Evolutionary conservation across 305 asterid species (phyloP).

Genomic region (Solanum hybrid): DNA sequence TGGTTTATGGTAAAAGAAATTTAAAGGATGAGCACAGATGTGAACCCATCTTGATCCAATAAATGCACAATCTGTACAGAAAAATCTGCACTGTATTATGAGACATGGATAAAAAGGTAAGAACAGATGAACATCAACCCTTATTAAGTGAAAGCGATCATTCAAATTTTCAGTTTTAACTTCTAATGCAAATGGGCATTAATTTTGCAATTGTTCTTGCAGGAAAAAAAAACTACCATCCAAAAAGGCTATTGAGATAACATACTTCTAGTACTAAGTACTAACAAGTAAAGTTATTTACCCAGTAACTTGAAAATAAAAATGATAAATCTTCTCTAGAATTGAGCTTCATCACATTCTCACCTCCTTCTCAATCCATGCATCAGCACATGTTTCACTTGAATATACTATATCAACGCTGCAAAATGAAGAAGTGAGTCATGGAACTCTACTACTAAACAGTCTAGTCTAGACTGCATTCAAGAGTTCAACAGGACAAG

Average conservation of each 20-base stretch:
- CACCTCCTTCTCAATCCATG: conserved; percentile 99
- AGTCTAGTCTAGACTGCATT: not conserved
- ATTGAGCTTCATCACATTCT: conserved; percentile 9
- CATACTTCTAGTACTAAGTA: not conserved
- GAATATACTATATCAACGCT: conserved; percentile 76
- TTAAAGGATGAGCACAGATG: not conserved
- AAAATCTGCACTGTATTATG: not conserved
- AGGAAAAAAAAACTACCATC: not conserved
- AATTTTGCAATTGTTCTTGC: not conserved
- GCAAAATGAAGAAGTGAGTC: conserved; percentile 24
- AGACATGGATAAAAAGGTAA: not conserved
- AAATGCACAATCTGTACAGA: not conserved
- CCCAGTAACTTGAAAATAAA: not conserved
- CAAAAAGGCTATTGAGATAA: not conserved
- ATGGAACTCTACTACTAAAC: not conserved
- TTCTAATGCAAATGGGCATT: not conserved
- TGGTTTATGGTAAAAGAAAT: not conserved
- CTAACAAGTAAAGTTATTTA: not conserved
- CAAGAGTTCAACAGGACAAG: not conserved
- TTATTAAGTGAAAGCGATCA: not conserved
- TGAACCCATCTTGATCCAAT: not conserved
- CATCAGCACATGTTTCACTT: conserved; percentile 84
- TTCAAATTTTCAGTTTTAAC: not conserved
- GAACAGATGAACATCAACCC: not conserved
- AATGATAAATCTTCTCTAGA: not conserved